Conservation (phyloP, 176 grass and related monocot species). For the Poa pratensis region DNA sequence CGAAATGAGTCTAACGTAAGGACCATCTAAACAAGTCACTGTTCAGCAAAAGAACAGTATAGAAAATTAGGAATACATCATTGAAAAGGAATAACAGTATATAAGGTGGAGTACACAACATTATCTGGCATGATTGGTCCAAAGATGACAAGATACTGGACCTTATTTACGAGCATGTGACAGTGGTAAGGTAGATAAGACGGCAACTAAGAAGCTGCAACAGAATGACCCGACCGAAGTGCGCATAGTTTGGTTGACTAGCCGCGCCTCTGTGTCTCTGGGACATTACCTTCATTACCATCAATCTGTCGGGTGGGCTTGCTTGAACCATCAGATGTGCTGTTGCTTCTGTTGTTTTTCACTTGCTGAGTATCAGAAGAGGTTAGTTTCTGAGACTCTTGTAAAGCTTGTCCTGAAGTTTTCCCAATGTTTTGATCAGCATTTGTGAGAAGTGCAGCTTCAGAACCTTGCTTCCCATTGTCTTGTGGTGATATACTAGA, state of each 20-base stretch:
- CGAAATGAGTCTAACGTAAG: not conserved
- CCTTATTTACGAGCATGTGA: slow-evolving; percentile 51
- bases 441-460: slow-evolving; percentile 20
- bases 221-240: slow-evolving; percentile 4
- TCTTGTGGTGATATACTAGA: slow-evolving; percentile 26
- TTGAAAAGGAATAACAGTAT: slow-evolving; percentile 22
- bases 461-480: slow-evolving; percentile 34
- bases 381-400: slow-evolving; percentile 16
- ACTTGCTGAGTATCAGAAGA: slow-evolving; percentile 19
- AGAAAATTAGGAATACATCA: slow-evolving; percentile 4
- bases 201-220: slow-evolving; percentile 8
- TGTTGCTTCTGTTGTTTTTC: slow-evolving; percentile 24
- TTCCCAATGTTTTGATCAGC: slow-evolving; percentile 32
- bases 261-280: slow-evolving; percentile 6
- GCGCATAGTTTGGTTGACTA: slow-evolving; percentile 14
- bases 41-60: slow-evolving; percentile 22
- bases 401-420: slow-evolving; percentile 27
- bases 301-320: slow-evolving; percentile 6
- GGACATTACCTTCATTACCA: slow-evolving; percentile 31
- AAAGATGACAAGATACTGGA: slow-evolving; percentile 29
- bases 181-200: slow-evolving; percentile 22
- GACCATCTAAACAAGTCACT: slow-evolving; percentile 37
- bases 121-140: slow-evolving; percentile 31
- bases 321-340: slow-evolving; percentile 40
- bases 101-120: slow-evolving; percentile 34